phyloP scores from a whole-genome alignment of 495 filamentous ascomycete species.

The Penicillium antarcticum region DNA sequence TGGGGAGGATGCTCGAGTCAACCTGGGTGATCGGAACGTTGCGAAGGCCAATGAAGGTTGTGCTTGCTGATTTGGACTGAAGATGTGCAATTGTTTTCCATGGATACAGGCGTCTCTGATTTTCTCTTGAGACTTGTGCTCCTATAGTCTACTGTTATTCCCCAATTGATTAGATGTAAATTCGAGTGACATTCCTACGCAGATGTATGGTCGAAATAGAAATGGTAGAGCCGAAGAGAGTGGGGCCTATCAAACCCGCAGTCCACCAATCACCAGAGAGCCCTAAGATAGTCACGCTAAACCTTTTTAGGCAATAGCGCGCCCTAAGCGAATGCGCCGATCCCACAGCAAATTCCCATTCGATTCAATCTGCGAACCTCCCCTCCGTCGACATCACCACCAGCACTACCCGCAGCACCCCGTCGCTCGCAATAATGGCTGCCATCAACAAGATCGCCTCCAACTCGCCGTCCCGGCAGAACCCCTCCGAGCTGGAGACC shows the following conservation, averaged over 20 bases:
- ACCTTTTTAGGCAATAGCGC: constrained; percentile 23
- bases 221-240: not conserved
- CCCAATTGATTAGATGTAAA: constrained; percentile 6
- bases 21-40: constrained; percentile 38
- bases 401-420: constrained; percentile 40
- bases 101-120: constrained; percentile 22
- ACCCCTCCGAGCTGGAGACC: constrained; percentile 92
- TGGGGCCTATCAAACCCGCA: not conserved
- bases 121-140: constrained; percentile 3
- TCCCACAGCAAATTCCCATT: constrained; percentile 42
- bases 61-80: constrained; percentile 62
- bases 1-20: constrained; percentile 43
- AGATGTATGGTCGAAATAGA: constrained; percentile 8
- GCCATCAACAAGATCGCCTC: constrained; percentile 95
- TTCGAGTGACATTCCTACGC: not conserved
- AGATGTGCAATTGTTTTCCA: constrained; percentile 12
- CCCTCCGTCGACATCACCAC: constrained; percentile 33
- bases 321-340: constrained; percentile 42
- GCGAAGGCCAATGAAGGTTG: constrained; percentile 83
- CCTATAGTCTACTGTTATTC: constrained; percentile 14
- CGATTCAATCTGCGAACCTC: constrained; percentile 31
- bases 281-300: constrained; percentile 21
- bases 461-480: constrained; percentile 90
- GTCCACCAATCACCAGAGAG: constrained; percentile 1
- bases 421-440: constrained; percentile 54